Percentiles rank a stretch among this genome's conserved stretches.
phyloP scores from a whole-genome alignment of 2,329 filamentous ascomycete genomes.

The Fusarium sp. region DNA sequence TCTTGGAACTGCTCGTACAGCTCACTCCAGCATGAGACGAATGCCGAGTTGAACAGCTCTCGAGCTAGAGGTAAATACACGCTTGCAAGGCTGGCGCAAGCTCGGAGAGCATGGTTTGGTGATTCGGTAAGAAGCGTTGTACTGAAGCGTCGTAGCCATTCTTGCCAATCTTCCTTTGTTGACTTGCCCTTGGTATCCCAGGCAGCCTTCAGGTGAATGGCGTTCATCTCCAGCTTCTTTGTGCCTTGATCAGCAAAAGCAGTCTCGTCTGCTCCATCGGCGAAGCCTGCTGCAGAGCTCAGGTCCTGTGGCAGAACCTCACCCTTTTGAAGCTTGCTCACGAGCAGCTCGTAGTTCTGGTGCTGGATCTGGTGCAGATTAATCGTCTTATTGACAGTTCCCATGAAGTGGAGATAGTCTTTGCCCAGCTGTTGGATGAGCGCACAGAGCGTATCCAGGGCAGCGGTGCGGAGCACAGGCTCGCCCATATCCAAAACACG shows the following conservation, averaged over 20 bases:
- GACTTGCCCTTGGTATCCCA: constrained; percentile 98
- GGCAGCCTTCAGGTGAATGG: constrained; percentile 94
- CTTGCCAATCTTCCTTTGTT: constrained; percentile 98
- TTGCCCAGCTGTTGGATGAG: constrained; percentile 96
- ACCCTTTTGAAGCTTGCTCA: constrained; percentile 93
- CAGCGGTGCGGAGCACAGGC: constrained; percentile 79
- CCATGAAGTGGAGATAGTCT: constrained; percentile 94
- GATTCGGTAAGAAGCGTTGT: constrained; percentile 95
- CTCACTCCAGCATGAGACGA: constrained; percentile 99
- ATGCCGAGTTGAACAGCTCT: constrained; percentile 97
- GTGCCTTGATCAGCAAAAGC: constrained; percentile 85
- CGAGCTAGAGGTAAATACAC: constrained; percentile 92
- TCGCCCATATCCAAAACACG: constrained; percentile 83
- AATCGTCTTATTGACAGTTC: constrained; percentile 90
- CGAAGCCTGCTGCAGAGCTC: constrained; percentile 85
- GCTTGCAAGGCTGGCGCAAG: constrained; percentile 90
- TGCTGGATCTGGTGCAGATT: constrained; percentile 85
- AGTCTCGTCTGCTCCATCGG: constrained; percentile 82
- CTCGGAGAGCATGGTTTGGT: constrained; percentile 92
- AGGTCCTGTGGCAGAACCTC: constrained; percentile 96
- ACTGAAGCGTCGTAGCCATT: constrained; percentile 97
- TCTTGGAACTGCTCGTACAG: constrained; percentile 97
- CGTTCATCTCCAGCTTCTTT: constrained; percentile 97
- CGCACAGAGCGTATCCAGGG: constrained; percentile 93
- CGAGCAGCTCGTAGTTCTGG: constrained; percentile 90